These are phyloP conservation scores for Penicillium sp. DNA, from an alignment of 2,329 filamentous ascomycete genomes.

Conservation along the genomic window DNA sequence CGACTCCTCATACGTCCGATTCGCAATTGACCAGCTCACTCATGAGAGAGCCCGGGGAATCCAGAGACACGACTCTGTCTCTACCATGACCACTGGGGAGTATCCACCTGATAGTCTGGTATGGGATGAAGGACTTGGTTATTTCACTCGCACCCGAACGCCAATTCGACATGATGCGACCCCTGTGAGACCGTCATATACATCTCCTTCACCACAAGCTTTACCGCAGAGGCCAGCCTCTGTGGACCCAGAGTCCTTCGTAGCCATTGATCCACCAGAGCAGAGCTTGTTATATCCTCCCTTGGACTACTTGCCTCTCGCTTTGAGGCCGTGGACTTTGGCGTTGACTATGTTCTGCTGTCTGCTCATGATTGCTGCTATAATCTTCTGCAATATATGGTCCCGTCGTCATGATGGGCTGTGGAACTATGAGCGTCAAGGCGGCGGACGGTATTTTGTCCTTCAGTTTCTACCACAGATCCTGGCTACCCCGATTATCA, in stretches of 20 bases:
- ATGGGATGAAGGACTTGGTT: constrained; percentile 46
- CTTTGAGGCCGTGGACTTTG: constrained; percentile 65
- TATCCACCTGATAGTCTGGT: constrained; percentile 53
- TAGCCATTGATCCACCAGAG: constrained; percentile 46
- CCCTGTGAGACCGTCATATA: constrained; percentile 30
- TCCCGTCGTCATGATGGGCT: constrained; percentile 62
- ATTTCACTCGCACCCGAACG: constrained; percentile 36
- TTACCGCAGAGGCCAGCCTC: constrained; percentile 29
- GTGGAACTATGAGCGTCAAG: constrained; percentile 64
- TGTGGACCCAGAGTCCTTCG: constrained; percentile 44
- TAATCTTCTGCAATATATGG: constrained; percentile 70
- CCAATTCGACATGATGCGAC: constrained; percentile 31
- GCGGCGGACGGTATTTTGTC: constrained; percentile 73
- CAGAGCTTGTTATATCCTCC: constrained; percentile 47
- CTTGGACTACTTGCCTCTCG: constrained; percentile 67
- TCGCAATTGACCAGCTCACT: constrained; percentile 83
- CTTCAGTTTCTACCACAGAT: constrained; percentile 82
- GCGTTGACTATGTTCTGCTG: constrained; percentile 58
- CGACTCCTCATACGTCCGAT: constrained; percentile 82
- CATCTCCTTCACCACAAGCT: constrained; percentile 35
- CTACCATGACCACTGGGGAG: constrained; percentile 29
- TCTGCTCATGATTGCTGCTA: constrained; percentile 65
- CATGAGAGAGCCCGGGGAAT: constrained; percentile 61
- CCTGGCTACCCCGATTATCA: constrained; percentile 64
- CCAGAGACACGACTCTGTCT: constrained; percentile 49